Evolutionary conservation across 345 rosid genomes (phyloP).

Genomic region (Eucalyptus curtisii): DNA sequence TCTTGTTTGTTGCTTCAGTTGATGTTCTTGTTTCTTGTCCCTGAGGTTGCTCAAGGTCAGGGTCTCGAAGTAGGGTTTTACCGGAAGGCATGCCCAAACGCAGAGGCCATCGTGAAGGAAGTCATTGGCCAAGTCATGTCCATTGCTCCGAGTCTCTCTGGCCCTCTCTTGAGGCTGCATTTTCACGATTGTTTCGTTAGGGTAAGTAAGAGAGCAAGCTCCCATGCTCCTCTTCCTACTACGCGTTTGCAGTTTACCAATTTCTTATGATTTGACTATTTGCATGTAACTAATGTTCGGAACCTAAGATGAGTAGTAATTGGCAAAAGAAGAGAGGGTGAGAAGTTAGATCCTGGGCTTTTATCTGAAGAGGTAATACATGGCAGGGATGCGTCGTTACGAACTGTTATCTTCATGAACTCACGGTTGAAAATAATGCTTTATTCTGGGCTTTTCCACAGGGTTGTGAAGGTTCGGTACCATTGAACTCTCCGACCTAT

Average conservation of each 20-base stretch:
- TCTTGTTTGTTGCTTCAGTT: conserved; percentile 5
- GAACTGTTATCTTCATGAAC: not conserved
- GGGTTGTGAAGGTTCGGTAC: conserved; percentile 86
- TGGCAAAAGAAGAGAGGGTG: no score
- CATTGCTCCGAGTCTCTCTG: conserved; percentile 33
- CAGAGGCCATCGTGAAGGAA: conserved; percentile 29
- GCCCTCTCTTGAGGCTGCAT: conserved; percentile 54
- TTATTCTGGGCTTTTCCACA: not conserved
- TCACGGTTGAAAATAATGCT: not conserved
- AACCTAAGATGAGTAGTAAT: no score
- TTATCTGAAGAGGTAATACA: no score
- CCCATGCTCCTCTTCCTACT: not conserved
- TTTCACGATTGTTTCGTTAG: conserved; percentile 79
- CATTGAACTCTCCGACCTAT: conserved; percentile 33
- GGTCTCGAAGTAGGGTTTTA: conserved; percentile 47
- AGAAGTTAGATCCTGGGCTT: no score
- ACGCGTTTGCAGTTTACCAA: not conserved
- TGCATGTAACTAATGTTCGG: not conserved
- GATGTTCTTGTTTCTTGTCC: not conserved
- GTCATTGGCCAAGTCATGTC: conserved; percentile 10
- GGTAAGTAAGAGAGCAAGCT: conserved; percentile 10
- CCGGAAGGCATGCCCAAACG: conserved; percentile 25
- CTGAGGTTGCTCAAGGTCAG: not conserved
- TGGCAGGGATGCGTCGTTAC: not conserved
- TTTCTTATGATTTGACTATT: not conserved